Percentiles rank a stretch among this genome's conserved stretches.
Evolutionary conservation across 1,139 yeast species (phyloP).

Genomic region (Kurtzmaniella quercitrusa): DNA sequence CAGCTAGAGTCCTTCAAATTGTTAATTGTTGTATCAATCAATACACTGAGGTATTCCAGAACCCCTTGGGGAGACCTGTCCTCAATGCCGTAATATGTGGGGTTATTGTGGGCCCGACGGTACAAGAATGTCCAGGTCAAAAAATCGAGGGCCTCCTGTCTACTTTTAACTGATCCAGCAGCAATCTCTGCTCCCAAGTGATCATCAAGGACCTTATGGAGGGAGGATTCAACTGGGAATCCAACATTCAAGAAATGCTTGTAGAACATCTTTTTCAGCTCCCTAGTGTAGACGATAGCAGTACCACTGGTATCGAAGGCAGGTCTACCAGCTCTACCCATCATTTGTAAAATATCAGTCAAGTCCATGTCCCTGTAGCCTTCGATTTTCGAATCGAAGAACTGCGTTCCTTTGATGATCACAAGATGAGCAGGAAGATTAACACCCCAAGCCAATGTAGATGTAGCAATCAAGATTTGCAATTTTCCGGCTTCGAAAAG

Average conservation of each 20-base stretch:
- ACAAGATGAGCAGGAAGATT: constrained; percentile 94
- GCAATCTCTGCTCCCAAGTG: constrained; percentile 97
- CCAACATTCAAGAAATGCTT: constrained; percentile 93
- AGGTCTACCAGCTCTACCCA: constrained; percentile 96
- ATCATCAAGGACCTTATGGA: constrained; percentile 88
- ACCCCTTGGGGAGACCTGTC: constrained; percentile 65
- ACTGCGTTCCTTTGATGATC: constrained; percentile 89
- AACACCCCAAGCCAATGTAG: constrained; percentile 97
- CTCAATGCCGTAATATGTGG: constrained; percentile 88
- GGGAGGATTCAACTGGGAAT: constrained; percentile 94
- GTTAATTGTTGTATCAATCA: constrained; percentile 67
- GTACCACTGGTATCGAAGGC: constrained; percentile 94
- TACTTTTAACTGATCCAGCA: constrained; percentile 74
- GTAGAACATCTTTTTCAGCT: constrained; percentile 85
- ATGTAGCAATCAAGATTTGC: constrained; percentile 88
- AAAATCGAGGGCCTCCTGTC: constrained; percentile 90
- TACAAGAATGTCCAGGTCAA: constrained; percentile 93
- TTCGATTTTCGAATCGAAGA: constrained; percentile 77
- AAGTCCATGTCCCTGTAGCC: constrained; percentile 85
- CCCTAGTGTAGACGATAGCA: constrained; percentile 91
- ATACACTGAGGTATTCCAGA: constrained; percentile 61
- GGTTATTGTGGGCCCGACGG: constrained; percentile 92
- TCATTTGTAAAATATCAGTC: constrained; percentile 87
- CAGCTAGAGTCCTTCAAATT: constrained; percentile 74
- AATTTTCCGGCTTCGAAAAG: constrained; percentile 81